A percentile compares a stretch with the other conserved stretches of the same genome.
phyloP scores from a whole-genome alignment of 1,284 basidiomycete genomes.

The Sutorius eximius region DNA sequence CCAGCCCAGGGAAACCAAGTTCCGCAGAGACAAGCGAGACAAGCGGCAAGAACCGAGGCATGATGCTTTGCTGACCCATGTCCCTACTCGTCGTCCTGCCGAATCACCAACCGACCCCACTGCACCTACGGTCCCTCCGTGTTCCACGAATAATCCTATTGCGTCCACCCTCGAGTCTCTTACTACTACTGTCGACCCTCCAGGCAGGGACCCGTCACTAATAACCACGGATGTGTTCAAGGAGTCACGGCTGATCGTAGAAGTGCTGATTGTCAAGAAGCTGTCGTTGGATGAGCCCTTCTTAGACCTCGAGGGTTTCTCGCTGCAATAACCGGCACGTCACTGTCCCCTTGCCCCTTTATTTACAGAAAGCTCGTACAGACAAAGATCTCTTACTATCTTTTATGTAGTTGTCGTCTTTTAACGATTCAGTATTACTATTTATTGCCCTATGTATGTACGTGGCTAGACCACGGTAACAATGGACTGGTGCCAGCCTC shows the following conservation, averaged over 20 bases:
- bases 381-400: neutral
- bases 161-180: constrained; percentile 34
- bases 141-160: constrained; percentile 10
- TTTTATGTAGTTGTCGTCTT: neutral
- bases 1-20: constrained; percentile 33
- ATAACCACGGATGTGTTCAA: neutral
- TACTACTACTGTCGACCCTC: constrained; percentile 22
- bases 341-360: neutral
- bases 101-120: constrained; percentile 12
- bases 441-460: neutral
- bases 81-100: constrained; percentile 4
- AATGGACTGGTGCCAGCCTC: neutral
- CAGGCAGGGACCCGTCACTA: constrained; percentile 9
- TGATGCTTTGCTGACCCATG: constrained; percentile 31
- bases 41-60: constrained; percentile 43
- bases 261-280: constrained; percentile 74
- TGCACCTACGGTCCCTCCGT: constrained; percentile 8
- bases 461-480: neutral
- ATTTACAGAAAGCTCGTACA: neutral
- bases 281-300: constrained; percentile 70
- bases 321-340: constrained; percentile 37
- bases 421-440: neutral
- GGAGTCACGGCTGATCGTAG: constrained; percentile 66
- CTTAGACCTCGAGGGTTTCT: constrained; percentile 70
- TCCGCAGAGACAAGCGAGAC: constrained; percentile 52